Evolutionary conservation across 106 monocot genomes (phyloP).

Genomic region (Agapanthus africanus): DNA sequence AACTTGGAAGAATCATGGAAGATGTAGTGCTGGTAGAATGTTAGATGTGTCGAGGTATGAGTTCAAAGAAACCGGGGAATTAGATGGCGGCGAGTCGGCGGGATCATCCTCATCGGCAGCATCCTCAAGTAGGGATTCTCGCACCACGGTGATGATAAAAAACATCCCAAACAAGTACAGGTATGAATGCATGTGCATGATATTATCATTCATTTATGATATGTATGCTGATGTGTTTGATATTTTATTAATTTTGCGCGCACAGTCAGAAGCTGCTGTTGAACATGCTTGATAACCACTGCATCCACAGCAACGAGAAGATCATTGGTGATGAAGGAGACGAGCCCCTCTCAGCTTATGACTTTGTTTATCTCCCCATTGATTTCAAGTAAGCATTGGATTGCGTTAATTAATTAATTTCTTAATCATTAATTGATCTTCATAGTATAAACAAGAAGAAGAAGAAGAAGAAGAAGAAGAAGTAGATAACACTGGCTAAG

Average conservation of each 20-base stretch:
- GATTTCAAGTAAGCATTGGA: constrained; percentile 99
- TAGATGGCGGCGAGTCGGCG: background rate
- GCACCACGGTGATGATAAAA: constrained; percentile 96
- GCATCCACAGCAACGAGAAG: constrained; percentile 91
- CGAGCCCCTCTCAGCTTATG: constrained; percentile 69
- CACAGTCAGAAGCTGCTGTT: constrained; percentile 95
- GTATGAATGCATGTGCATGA: no score
- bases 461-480: constrained; percentile 14
- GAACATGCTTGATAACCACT: constrained; percentile 97
- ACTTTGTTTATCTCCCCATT: constrained; percentile 97
- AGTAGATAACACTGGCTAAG: background rate
- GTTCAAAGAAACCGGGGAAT: background rate
- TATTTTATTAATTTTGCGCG: background rate
- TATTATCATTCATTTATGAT: no score
- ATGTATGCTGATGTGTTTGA: no score
- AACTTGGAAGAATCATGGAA: constrained; percentile 24
- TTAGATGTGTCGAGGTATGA: constrained; percentile 3
- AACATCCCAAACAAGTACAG: constrained; percentile 99
- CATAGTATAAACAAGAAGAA: constrained; percentile 10
- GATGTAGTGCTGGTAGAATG: constrained; percentile 1
- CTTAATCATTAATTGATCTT: no score
- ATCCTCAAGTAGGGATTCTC: constrained; percentile 29
- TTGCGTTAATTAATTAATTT: background rate
- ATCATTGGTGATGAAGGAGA: constrained; percentile 14
- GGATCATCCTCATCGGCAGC: background rate